phyloP scores from a whole-genome alignment of 805 yeast genomes.

The Sugiyamaella smithiae region DNA sequence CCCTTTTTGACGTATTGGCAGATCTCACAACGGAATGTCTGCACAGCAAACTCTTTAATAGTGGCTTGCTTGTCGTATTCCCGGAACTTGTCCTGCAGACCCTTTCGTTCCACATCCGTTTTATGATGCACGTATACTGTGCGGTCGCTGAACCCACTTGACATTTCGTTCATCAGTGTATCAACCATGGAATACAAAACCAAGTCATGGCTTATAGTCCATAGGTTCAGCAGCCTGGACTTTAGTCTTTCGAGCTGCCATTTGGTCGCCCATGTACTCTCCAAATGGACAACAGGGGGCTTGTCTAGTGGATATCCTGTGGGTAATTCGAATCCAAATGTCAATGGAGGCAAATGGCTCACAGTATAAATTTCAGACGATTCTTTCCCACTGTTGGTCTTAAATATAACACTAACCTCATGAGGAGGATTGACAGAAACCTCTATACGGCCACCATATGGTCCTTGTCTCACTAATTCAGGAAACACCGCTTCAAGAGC shows the following conservation, averaged over 20 bases:
- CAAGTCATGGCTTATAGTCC: slow-evolving; percentile 16
- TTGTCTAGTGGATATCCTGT: slow-evolving; percentile 16
- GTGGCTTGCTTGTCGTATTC: slow-evolving; percentile 13
- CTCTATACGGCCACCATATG: slow-evolving; percentile 7
- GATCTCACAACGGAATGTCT: slow-evolving; percentile 22
- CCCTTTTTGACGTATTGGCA: slow-evolving; percentile 24
- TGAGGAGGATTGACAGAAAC: slow-evolving; percentile 11
- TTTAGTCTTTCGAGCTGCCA: slow-evolving; percentile 1
- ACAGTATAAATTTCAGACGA: background rate
- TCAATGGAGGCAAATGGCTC: slow-evolving; percentile 19
- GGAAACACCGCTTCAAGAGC: slow-evolving; percentile 23
- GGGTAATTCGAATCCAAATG: slow-evolving; percentile 17
- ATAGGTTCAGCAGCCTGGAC: slow-evolving; percentile 6
- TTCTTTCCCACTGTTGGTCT: background rate
- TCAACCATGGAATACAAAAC: slow-evolving; percentile 21
- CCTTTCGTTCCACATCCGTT: background rate
- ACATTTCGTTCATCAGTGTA: slow-evolving; percentile 5
- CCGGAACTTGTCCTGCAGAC: slow-evolving; percentile 12
- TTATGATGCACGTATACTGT: background rate
- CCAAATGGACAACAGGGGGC: slow-evolving; percentile 12
- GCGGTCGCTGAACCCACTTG: background rate
- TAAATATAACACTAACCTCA: slow-evolving; percentile 9
- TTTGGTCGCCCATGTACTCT: slow-evolving; percentile 16
- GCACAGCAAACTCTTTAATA: slow-evolving; percentile 15
- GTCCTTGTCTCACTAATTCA: slow-evolving; percentile 12